Base-by-base conservation (phyloP, 2,329 filamentous ascomycete species). In the Colletotrichum spinosum region DNA sequence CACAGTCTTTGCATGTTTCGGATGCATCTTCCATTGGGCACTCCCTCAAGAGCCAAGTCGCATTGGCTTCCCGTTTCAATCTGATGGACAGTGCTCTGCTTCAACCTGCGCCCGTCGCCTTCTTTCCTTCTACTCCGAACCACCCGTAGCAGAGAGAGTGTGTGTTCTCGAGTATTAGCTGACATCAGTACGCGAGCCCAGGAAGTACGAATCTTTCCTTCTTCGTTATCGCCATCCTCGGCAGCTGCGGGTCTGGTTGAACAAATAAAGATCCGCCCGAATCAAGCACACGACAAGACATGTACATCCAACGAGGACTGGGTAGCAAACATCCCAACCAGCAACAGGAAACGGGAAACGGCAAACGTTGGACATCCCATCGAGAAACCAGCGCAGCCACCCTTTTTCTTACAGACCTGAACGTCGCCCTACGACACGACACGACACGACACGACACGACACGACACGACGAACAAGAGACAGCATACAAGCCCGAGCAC, bases 1-100 rank as follows among this genome's bases (percentile, higher is more conserved):
- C 15, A 25, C 48, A 46, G 33, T 38, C 13, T 35, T 60, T 45
- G 50, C 25, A 51, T 51, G 38, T 60, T 45, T 60, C 34, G 57
- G 39, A 45, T 55, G 44, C 33, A 12, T 34, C 37, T 37, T n/a
- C 55, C 17, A 61, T 65, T 61, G 62, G 62, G 25, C 38, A 12
- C 17, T 17, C 37, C 13, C 17, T 12, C n/a, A 17, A 17, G 35
- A 38, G 37, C 54, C 38, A 44, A 50, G 56, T 44, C 57, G 62
- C 62, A 55, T 55, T 50, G 57, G 25, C 34, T 62, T 44, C 62
- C 62, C 44, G 51, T 65, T 65, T 65, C 57, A 56, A 65, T 51
- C 57, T 34, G 39, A 45, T 65, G 62, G 57, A 61, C 62, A 45
- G 62, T 65, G 57, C 55, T 15, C 13, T 45, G 50, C 41, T 15